Percentiles rank a stretch among this genome's conserved stretches.
phyloP scores from a whole-genome alignment of 2,329 filamentous ascomycete species.

The Thyridium curvatum region DNA sequence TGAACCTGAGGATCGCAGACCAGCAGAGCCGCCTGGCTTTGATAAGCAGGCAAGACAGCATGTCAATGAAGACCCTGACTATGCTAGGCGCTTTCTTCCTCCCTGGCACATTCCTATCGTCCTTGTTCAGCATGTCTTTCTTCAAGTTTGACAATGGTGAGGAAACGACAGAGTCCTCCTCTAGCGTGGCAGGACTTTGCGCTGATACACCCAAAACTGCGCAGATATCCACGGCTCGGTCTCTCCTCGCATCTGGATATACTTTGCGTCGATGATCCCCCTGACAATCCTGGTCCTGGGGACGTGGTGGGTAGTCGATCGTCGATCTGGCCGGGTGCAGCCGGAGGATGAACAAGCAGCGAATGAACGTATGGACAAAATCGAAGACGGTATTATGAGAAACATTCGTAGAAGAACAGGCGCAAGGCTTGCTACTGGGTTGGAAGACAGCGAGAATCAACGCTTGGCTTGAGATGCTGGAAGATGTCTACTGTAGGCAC shows the following conservation, averaged over 20 bases:
- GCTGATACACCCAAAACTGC: no score
- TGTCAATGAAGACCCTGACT: slow-evolving; percentile 4
- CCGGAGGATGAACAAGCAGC: no score
- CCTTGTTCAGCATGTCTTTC: slow-evolving; percentile 6
- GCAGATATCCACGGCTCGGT: slow-evolving; percentile 3
- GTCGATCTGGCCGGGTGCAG: no score
- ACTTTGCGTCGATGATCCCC: slow-evolving; percentile 5
- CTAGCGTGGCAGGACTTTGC: background rate
- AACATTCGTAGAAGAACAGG: no score
- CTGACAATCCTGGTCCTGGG: slow-evolving; percentile 2
- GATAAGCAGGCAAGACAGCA: slow-evolving; percentile 10
- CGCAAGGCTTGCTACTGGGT: no score
- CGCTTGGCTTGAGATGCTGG: no score
- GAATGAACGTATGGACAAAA: no score
- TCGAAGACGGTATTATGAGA: no score
- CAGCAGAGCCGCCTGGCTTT: slow-evolving; percentile 13
- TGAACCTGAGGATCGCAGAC: slow-evolving; percentile 21
- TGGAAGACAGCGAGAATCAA: no score
- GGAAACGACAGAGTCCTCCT: background rate
- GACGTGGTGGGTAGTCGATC: slow-evolving; percentile 3
- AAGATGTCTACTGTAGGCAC: no score
- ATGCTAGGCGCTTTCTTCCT: slow-evolving; percentile 4
- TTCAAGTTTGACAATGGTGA: slow-evolving; percentile 1
- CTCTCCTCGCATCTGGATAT: slow-evolving; percentile 2
- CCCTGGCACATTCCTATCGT: slow-evolving; percentile 5